Percentiles rank a stretch among this genome's conserved stretches.
Evolutionary conservation across 2,329 filamentous ascomycete genomes (phyloP).

Genomic region (Fusarium robinianum): DNA sequence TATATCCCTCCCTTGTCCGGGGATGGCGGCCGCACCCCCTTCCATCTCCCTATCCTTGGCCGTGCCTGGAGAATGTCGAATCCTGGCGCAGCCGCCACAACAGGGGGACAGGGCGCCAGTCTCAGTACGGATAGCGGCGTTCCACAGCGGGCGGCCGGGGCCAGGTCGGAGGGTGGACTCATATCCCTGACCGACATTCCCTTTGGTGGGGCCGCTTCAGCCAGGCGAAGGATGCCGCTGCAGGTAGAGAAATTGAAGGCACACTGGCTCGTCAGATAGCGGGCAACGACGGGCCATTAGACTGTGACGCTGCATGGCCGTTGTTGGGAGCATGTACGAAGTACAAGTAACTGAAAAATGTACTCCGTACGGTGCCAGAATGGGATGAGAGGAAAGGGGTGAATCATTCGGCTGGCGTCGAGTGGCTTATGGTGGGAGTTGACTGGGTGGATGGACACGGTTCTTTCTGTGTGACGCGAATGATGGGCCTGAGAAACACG

Average conservation of each 20-base stretch:
- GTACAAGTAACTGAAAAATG: too few relatives aligned
- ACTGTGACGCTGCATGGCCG: conserved; percentile 30
- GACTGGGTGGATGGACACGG: too few relatives aligned
- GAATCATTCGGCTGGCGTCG: conserved; percentile 11
- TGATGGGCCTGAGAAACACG: too few relatives aligned
- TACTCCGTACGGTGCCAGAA: too few relatives aligned
- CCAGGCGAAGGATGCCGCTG: conserved; percentile 39
- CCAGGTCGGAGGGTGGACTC: conserved; percentile 26
- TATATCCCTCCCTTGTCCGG: conserved; percentile 30
- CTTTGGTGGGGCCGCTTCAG: conserved; percentile 28
- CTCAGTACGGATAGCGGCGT: conserved; percentile 26
- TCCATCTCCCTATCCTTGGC: conserved; percentile 22
- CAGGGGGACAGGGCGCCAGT: conserved; percentile 26
- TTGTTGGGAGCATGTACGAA: conserved; percentile 31
- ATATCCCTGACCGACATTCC: conserved; percentile 42
- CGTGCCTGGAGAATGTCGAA: conserved; percentile 35
- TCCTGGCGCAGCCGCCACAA: conserved; percentile 23
- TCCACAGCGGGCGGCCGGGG: conserved; percentile 28
- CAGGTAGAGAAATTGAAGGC: conserved; percentile 40
- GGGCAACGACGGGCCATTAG: conserved; percentile 19
- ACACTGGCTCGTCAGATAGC: conserved; percentile 37
- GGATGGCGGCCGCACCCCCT: conserved; percentile 34
- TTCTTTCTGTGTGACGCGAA: too few relatives aligned
- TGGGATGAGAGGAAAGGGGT: conserved; percentile 22
- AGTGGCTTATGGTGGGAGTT: conserved; percentile 19